Evolutionary conservation across 345 rosid genomes (phyloP).

Genomic region (Hibiscus syriacus): DNA sequence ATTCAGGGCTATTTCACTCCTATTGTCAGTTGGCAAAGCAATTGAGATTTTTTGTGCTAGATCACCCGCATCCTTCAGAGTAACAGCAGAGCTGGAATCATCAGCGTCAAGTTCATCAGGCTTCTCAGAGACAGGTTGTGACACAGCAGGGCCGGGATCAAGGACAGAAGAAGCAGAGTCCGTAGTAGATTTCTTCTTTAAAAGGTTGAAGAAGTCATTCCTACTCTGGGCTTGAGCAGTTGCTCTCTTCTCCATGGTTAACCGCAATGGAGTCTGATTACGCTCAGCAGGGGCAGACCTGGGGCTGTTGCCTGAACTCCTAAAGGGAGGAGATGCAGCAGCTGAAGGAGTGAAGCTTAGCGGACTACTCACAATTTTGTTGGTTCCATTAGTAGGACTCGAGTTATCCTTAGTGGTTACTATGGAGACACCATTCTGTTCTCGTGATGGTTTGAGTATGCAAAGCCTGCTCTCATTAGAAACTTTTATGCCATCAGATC

Average conservation of each 20-base stretch:
- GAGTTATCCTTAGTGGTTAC: constrained; percentile 21
- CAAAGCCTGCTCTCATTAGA: constrained; percentile 31
- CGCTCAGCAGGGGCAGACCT: constrained; percentile 18
- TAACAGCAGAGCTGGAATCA: constrained; percentile 9
- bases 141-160: constrained; percentile 13
- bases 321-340: constrained; percentile 23
- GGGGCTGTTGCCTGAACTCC: constrained; percentile 21
- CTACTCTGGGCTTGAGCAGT: constrained; percentile 41
- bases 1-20: constrained; percentile 8
- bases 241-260: constrained; percentile 35
- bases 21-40: constrained; percentile 14
- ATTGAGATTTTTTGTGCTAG: constrained; percentile 7
- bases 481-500: constrained; percentile 25
- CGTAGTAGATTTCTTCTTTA: constrained; percentile 41
- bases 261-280: constrained; percentile 11
- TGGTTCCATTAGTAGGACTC: constrained; percentile 29
- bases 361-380: constrained; percentile 19
- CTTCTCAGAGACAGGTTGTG: constrained; percentile 25
- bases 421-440: constrained; percentile 22
- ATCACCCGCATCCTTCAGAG: constrained; percentile 3
- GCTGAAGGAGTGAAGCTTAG: constrained; percentile 14
- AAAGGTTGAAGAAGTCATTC: constrained; percentile 44
- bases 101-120: constrained; percentile 12
- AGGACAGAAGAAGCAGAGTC: constrained; percentile 12
- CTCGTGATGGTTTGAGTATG: constrained; percentile 36